Base-by-base conservation (phyloP, 1,284 basidiomycete genomes). In the Ustilago loliicola region DNA sequence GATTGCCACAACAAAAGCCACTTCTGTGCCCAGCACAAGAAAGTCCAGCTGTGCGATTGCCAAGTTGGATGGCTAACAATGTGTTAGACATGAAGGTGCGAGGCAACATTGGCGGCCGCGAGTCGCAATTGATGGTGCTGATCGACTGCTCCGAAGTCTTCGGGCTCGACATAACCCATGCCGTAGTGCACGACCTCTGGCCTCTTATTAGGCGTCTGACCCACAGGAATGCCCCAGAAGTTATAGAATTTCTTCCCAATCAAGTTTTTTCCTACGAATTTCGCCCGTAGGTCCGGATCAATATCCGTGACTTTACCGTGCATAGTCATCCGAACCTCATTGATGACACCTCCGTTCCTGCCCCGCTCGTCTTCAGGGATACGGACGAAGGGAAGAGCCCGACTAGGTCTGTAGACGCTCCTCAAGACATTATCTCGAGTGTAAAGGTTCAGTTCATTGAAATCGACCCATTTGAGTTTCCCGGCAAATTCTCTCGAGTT, bases 141-240 rank as follows among this genome's bases (percentile, higher is more conserved):
- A 8, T 57, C 7, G 10, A 57, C 55, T 21, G 38, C 40, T 30
- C 29, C 19, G 19, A 57, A 27, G 30, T 50, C 30, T 17, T 11
- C 1, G 42, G 21, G 29, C 1, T 59, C 23, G 1, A 48, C 8
- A 59, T 30, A 48, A 27, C 45, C 57, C 9, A n/a, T 34, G 13
- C 57, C 57, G 21, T 32, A 59, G 29, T 58, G 56, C 0, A 23
- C 3, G 21, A 59, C 4, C 1, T 3, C 7, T 3, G 15, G 4
- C 2, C 1, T 19, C 34, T 15, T 0, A 2, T 6, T 8, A 4
- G 30, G 27, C 7, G 0, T 3, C 1, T 21, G 57, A 25, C 32
- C 32, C 7, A 34, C 47, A n/a, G 45, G 29, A 25, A 50, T 30
- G n/a, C 57, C 57, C 42, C 47, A 59, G 32, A 59, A 48, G 30